A percentile compares a stretch with the other conserved stretches of the same genome.
phyloP scores from a whole-genome alignment of 2,329 filamentous ascomycete genomes.

The Exophiala dermatitidis region DNA sequence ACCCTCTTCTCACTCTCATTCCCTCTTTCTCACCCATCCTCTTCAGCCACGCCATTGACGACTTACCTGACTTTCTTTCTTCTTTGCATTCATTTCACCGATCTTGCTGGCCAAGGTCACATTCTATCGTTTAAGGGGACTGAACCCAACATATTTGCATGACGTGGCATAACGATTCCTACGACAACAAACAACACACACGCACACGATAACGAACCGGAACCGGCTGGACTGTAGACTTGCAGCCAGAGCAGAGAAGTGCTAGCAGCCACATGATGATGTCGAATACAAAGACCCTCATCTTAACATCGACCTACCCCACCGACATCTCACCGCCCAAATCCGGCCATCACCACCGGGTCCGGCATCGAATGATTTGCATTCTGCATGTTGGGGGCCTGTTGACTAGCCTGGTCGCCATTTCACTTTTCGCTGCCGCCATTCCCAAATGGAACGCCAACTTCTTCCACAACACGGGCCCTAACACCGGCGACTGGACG shows the following conservation, averaged over 20 bases:
- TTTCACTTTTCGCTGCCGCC: conserved; percentile 28
- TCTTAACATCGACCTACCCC: conserved; percentile 19
- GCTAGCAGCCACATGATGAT: conserved; percentile 1
- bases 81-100: not conserved
- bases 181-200: no score
- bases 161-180: not conserved
- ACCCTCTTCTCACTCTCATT: not conserved
- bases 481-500: conserved; percentile 30
- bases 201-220: not conserved
- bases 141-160: not conserved
- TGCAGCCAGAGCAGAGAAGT: not conserved
- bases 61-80: not conserved
- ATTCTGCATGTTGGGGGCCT: conserved; percentile 25
- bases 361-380: conserved; percentile 16
- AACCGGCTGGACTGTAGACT: not conserved
- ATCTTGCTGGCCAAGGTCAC: conserved; percentile 3
- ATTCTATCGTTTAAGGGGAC: not conserved
- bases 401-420: conserved; percentile 26
- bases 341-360: conserved; percentile 6
- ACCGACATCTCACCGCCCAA: conserved; percentile 9
- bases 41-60: not conserved
- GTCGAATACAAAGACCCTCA: conserved; percentile 17
- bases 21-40: not conserved
- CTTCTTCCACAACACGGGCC: conserved; percentile 28
- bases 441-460: conserved; percentile 29